Conservation (phyloP, 768 basidiomycete genomes). For the Crucibulum laeve region DNA sequence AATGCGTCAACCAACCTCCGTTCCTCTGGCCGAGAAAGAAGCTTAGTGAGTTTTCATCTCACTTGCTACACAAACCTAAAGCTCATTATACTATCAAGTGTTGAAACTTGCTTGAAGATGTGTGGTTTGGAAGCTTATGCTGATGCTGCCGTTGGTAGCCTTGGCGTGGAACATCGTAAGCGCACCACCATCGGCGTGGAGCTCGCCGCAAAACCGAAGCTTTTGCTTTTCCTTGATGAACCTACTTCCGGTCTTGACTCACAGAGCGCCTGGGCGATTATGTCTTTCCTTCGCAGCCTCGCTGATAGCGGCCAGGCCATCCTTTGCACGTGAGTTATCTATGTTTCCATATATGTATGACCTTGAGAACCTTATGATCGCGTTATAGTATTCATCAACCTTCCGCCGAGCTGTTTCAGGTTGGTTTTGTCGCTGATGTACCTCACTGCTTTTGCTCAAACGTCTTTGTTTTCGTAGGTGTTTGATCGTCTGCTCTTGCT, state of each 20-base stretch:
- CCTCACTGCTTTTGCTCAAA: too few relatives aligned
- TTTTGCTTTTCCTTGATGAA: conserved; percentile 85
- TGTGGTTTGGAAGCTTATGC: conserved; percentile 60
- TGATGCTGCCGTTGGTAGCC: conserved; percentile 62
- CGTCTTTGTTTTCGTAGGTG: conserved; percentile 11
- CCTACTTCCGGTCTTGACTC: conserved; percentile 91
- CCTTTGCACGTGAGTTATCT: conserved; percentile 65
- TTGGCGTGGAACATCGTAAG: conserved; percentile 73
- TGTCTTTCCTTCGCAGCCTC: conserved; percentile 69
- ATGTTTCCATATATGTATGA: background rate
- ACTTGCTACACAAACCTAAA: conserved; percentile 1
- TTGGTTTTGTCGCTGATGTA: conserved; percentile 30
- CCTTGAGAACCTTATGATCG: too few relatives aligned
- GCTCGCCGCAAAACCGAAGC: conserved; percentile 79
- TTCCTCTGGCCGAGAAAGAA: conserved; percentile 68
- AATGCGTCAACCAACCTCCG: conserved; percentile 67
- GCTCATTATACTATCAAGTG: conserved; percentile 21
- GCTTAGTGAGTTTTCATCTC: conserved; percentile 54
- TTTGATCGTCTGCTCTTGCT: conserved; percentile 68
- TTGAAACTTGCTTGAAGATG: conserved; percentile 50
- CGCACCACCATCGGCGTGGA: conserved; percentile 86
- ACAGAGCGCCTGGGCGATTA: conserved; percentile 82
- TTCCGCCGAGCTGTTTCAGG: conserved; percentile 21
- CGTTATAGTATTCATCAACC: conserved; percentile 7
- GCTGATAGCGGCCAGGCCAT: conserved; percentile 85